Base-by-base conservation (phyloP, 495 filamentous ascomycete species). In the Cudoniella acicularis region DNA sequence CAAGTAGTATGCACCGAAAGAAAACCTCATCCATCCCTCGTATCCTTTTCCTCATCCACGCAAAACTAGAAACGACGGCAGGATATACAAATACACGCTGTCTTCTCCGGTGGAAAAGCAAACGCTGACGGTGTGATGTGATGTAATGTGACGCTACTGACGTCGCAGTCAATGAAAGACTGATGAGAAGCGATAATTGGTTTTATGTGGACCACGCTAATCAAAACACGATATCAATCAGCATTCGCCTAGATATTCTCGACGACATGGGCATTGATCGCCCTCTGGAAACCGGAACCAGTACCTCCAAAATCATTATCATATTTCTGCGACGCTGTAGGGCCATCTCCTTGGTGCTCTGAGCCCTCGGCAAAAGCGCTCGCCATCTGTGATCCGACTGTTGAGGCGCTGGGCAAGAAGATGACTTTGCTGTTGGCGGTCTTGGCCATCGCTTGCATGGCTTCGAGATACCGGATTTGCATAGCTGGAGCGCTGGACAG, bases 381-480 rank as follows among this genome's bases (percentile, higher is more conserved):
- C 3, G 59, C 60, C 57, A 64, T 59, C 11, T 57, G 30, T 36
- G 42, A 73, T 77, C 30, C 71, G 2, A 64, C 52, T 9, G 57
- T 47, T 26, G 58, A 56, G 1, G 77, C 76, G 22, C 73, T 77
- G 1, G 92, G 92, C 65, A 98, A 70, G 82, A 98, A 98, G 70
- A 98, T 97, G 65, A 98, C 94, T 79, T 98, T 98, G 78, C 80
- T 82, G 74, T 96, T 96, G 18, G 94, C 92, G 0, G 82, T 83
- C 85, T 98, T 98, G 58, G 94, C 95, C 94, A 98, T 98, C 9
- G 90, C 83, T 70, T 99, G 94, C 91, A 98, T 97, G n/a, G 94
- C 94, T 79, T 99, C 94, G 60, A 99, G 85, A 64, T 98, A 96
- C 21, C 92, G 78, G 75, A 99, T 99, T 75, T 99, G 94, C 94